Base-by-base conservation (phyloP, 75 land plant genomes). In the Selaginella tamariscina region DNA sequence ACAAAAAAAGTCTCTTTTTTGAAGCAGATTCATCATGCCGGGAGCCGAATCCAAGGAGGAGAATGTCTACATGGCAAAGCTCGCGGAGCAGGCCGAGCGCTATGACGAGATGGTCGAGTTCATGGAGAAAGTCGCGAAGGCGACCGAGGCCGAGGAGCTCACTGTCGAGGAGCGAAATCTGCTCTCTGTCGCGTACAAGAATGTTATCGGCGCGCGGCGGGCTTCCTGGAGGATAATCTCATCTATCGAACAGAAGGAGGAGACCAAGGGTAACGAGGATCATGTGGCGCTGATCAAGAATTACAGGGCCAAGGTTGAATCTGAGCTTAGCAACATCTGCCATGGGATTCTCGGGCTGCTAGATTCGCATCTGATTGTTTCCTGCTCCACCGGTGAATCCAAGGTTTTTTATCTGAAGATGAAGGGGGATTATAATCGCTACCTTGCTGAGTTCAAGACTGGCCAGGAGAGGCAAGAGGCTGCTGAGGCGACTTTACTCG, bases 211-310 rank as follows among this genome's bases (percentile, higher is more conserved):
- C 0, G 82, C 89, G 1, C 56, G 89, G 32, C 55, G 89, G 33
- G 89, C 89, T 9, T 82, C 88, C 0, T 87, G 89, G 89, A 74
- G 89, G 68, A 87, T 87, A 59, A 81, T 87, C 44, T 87, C 88
- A 31, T 87, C 85, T 56, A 87, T 87, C 32, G 88, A 87, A 73
- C 89, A 87, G 79, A 87, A 85, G 82, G 89, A 87, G 65, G 89
- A 87, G 77, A 77, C 82, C 33, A 76, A 82, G 31, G 82, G 85
- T 0, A 85, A 82, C 32, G 88, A 87, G 24, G 87, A 77, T 1
- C 82, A 84, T 67, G 85, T 87, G 1, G 22, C 68, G 0, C 20
- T 59, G 30, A 82, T 85, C 70, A 82, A 74, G 75, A 84, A 85
- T 1, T 87, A 87, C 70, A 65, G 88, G 28, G 72, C 65, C 26